Conservation (phyloP, 768 basidiomycete genomes). For the Trametes elegans region DNA sequence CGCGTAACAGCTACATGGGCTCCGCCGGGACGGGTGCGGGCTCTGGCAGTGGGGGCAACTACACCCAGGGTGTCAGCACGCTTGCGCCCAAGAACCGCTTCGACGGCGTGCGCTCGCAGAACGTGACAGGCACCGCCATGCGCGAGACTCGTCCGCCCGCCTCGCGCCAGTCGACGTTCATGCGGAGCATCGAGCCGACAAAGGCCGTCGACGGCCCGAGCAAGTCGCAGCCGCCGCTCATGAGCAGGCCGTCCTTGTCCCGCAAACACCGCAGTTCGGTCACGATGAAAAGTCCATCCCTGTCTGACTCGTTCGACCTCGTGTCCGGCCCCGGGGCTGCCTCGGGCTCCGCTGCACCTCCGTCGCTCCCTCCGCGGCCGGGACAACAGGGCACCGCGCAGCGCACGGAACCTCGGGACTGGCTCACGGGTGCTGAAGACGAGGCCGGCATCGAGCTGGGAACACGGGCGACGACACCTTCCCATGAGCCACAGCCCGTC, state of each 20-base stretch:
- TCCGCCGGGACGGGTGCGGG: background rate
- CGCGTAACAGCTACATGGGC: constrained; percentile 15
- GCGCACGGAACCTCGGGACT: constrained; percentile 48
- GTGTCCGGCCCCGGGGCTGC: background rate
- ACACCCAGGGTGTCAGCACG: background rate
- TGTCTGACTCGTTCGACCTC: constrained; percentile 11
- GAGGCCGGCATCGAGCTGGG: constrained; percentile 24
- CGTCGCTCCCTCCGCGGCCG: constrained; percentile 27
- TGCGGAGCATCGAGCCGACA: constrained; percentile 6
- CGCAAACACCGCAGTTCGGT: constrained; percentile 48
- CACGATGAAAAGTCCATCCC: constrained; percentile 40
- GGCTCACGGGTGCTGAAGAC: constrained; percentile 72
- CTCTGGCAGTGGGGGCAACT: background rate
- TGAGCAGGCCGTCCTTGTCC: constrained; percentile 42
- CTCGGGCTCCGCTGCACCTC: constrained; percentile 4
- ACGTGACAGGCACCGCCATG: constrained; percentile 53
- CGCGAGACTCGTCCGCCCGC: constrained; percentile 32
- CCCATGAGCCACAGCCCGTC: constrained; percentile 38
- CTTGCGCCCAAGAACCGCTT: constrained; percentile 19
- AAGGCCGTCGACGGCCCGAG: constrained; percentile 16
- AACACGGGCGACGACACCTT: constrained; percentile 21
- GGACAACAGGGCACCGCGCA: constrained; percentile 13
- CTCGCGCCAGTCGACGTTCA: constrained; percentile 13
- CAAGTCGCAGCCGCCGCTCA: constrained; percentile 20
- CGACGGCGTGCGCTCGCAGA: constrained; percentile 53